phyloP scores from a whole-genome alignment of 108 stramenopile genomes.

The Nannochloropsis oceanica region DNA sequence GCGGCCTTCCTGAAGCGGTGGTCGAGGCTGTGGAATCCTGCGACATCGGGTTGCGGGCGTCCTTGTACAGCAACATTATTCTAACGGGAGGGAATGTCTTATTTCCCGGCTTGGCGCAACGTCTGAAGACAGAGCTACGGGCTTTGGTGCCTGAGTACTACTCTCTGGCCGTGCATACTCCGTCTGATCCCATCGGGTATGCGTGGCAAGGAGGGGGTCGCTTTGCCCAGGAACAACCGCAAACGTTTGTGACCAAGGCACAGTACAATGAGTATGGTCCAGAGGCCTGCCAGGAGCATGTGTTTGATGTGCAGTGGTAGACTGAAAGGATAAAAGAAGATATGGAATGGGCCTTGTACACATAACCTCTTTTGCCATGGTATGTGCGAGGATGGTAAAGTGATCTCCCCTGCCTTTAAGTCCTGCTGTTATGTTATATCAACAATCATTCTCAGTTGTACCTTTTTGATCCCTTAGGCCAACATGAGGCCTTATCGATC shows the following conservation, averaged over 20 bases:
- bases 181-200: constrained; percentile 50
- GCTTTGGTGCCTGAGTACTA: constrained; percentile 51
- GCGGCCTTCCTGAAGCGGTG: constrained; percentile 64
- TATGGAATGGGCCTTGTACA: background rate
- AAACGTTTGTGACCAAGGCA: constrained; percentile 23
- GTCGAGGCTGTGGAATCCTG: constrained; percentile 57
- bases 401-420: too few relatives aligned
- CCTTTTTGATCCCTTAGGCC: too few relatives aligned
- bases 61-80: constrained; percentile 59
- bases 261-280: constrained; percentile 31
- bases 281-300: background rate
- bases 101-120: constrained; percentile 52
- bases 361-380: too few relatives aligned
- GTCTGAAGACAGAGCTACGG: constrained; percentile 57
- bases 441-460: too few relatives aligned
- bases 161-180: constrained; percentile 41
- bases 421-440: too few relatives aligned
- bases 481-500: too few relatives aligned
- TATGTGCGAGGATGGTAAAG: too few relatives aligned
- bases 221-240: constrained; percentile 10
- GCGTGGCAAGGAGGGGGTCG: constrained; percentile 44
- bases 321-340: background rate
- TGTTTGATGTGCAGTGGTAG: constrained; percentile 1
- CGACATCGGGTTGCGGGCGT: constrained; percentile 47
- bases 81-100: constrained; percentile 65